Evolutionary conservation across 257 asterid genomes (phyloP), one percentile per base, ranked within the genome.

Genomic region (Solanum gandarillasii): DNA sequence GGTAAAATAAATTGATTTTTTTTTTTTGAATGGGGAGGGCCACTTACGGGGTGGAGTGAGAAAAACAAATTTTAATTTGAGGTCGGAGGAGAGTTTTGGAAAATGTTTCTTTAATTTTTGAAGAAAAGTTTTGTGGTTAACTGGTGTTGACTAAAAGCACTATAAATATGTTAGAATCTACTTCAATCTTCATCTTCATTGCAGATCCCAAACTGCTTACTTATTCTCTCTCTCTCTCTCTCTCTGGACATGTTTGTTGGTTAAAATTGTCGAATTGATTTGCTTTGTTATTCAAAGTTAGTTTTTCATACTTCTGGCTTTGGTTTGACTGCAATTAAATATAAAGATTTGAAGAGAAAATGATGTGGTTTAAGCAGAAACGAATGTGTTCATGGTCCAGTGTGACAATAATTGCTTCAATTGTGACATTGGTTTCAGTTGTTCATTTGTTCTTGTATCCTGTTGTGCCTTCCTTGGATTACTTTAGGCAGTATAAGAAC

Each of bases 321-420:
- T 48, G 43, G 25, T 62, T 18, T 7, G 11, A 7, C 23, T 16
- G 23, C 68, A 20, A 41, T 62, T n/a, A 68, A 68, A 16, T 48
- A 68, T 68, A 38, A 85, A 31, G 70, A 62, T 82, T 86, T 83
- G 88, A 38, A 62, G 89, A 65, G 38, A 94, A 93, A 93, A 92
- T 94, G 93, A 96, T 95, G 99, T 88, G 88, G 87, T 89, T 93
- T 92, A 86, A 90, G 91, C 97, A 92, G 94, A 96, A 94, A 93
- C 92, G 98, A 95, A 95, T 91, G 94, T 91, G 92, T 88, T 94
- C 98, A 91, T 95, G 96, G 98, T 94, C 98, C 92, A 92, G 93
- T 43, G 92, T 89, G 85, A 94, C 93, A 48, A 85, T 92, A 23
- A 87, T 92, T 85, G 98, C 95, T 91, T 94, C 95, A 55, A 31